Evolutionary conservation across 2,329 filamentous ascomycete genomes (phyloP).

Genomic region (Xylogone sp.): DNA sequence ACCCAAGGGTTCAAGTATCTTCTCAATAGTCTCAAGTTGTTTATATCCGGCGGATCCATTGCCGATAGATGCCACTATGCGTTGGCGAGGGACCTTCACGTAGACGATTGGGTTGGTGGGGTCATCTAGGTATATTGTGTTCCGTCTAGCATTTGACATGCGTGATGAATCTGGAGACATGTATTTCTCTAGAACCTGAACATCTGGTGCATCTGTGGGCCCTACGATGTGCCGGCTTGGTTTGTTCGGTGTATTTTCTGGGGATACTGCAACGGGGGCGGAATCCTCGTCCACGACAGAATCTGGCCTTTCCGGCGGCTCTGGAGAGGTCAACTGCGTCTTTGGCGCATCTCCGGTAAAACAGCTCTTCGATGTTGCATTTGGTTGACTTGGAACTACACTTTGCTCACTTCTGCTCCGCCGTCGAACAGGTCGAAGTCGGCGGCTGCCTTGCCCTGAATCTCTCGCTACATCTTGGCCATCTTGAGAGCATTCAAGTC

Average conservation of each 20-base stretch:
- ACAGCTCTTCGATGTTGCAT: background rate
- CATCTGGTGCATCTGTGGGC: constrained; percentile 55
- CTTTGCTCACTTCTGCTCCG: background rate
- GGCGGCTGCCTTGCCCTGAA: background rate
- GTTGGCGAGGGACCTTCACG: constrained; percentile 18
- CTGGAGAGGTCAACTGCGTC: constrained; percentile 3
- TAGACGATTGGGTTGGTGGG: constrained; percentile 39
- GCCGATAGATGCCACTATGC: constrained; percentile 32
- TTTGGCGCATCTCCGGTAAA: background rate
- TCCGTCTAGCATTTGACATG: constrained; percentile 31
- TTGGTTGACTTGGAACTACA: background rate
- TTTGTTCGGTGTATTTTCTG: constrained; percentile 28
- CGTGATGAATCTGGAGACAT: constrained; percentile 38
- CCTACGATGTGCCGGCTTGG: constrained; percentile 50
- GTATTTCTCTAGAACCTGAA: constrained; percentile 57
- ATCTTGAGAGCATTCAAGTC: constrained; percentile 1
- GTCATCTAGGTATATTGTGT: constrained; percentile 40
- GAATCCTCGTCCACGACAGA: constrained; percentile 1
- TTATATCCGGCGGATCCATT: constrained; percentile 39
- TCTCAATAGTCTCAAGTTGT: constrained; percentile 51
- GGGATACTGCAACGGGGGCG: constrained; percentile 27
- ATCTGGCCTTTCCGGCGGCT: background rate
- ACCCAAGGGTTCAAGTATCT: constrained; percentile 52
- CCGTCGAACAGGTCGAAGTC: constrained; percentile 6
- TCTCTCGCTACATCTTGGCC: background rate